Percentiles rank a stretch among this genome's conserved stretches.
These are phyloP conservation scores for Neoascochyta sp. DNA, from an alignment of 2,329 filamentous ascomycete species.

Conservation along the genomic window DNA sequence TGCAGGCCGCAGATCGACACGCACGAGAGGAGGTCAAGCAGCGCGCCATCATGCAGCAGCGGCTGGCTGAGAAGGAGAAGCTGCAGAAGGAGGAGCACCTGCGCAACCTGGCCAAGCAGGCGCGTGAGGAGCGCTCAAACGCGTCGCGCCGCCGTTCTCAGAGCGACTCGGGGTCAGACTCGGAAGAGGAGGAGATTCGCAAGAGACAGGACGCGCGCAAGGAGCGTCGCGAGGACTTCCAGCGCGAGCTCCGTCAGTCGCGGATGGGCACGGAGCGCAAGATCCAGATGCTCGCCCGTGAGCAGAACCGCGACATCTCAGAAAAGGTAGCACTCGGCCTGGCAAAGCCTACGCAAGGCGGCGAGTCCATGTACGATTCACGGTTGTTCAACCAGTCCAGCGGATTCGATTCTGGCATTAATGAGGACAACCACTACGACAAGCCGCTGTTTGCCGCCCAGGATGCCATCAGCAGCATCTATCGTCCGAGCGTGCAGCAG, in stretches of 20 bases:
- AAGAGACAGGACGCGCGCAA: constrained; percentile 74
- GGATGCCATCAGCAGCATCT: constrained; percentile 91
- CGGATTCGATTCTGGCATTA: constrained; percentile 88
- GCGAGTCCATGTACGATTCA: constrained; percentile 96
- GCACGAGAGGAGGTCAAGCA: constrained; percentile 94
- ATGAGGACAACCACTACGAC: constrained; percentile 96
- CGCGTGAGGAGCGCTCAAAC: constrained; percentile 71
- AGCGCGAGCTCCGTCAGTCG: constrained; percentile 86
- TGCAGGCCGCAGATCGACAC: constrained; percentile 92
- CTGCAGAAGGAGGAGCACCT: constrained; percentile 89
- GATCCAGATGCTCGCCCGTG: constrained; percentile 86
- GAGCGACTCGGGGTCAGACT: constrained; percentile 43
- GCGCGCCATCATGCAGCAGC: constrained; percentile 89
- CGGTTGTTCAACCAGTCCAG: constrained; percentile 90
- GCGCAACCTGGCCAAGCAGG: constrained; percentile 82
- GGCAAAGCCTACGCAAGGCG: constrained; percentile 88
- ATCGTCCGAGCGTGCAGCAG: constrained; percentile 70
- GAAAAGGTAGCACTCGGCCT: constrained; percentile 94
- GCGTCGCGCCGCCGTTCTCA: constrained; percentile 42
- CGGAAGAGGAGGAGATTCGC: constrained; percentile 66
- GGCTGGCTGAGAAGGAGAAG: constrained; percentile 95
- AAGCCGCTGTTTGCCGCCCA: constrained; percentile 96
- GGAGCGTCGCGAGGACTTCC: constrained; percentile 76
- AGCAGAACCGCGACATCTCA: constrained; percentile 94
- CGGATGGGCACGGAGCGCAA: constrained; percentile 92